Evolutionary conservation across 1,139 yeast genomes (phyloP), one percentile per base, ranked within the genome.

Genomic region (Debaryomyces coudertii): DNA sequence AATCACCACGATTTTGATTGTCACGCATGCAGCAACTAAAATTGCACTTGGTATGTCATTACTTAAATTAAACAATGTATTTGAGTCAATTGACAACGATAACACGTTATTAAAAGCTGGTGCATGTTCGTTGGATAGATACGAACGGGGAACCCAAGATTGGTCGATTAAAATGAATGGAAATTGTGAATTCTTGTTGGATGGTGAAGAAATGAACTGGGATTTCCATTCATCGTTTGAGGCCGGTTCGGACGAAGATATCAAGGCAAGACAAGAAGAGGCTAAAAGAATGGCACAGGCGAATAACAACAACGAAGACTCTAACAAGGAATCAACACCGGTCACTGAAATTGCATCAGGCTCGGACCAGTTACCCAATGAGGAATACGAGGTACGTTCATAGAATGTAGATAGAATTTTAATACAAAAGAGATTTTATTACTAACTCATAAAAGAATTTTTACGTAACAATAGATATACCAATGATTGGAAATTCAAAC

Each of bases 141-240:
- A 54, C 62, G 61, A 20, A 43, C 43, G 43, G 1, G 54, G 46
- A 2, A 61, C 57, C 3, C 61, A 66, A 6, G 60, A 62, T 37
- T 89, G 95, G 92, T 58, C 57, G 7, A 62, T 82, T 42, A 73
- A 71, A 18, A 71, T 77, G 76, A 85, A 85, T 59, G 96, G 96
- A 15, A 78, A 81, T 52, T 78, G 88, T 22, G 82, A 77, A 40
- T 87, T 82, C 55, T 71, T 89, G 52, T 63, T 76, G 2, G 66
- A 77, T 7, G 96, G 96, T n/a, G 96, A 89, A 63, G 96, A 88
- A 65, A 87, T 90, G 93, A 87, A 87, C 61, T 89, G 96, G 96
- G 80, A 84, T 53, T 89, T 89, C 69, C 82, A 80, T 58, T 69
- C 66, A 46, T 78, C 77, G 22, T 82, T 79, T 53, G 92, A 85